These are phyloP conservation scores for Cyclotella baltica DNA, from an alignment of 108 stramenopile genomes.

Conservation along the genomic window DNA sequence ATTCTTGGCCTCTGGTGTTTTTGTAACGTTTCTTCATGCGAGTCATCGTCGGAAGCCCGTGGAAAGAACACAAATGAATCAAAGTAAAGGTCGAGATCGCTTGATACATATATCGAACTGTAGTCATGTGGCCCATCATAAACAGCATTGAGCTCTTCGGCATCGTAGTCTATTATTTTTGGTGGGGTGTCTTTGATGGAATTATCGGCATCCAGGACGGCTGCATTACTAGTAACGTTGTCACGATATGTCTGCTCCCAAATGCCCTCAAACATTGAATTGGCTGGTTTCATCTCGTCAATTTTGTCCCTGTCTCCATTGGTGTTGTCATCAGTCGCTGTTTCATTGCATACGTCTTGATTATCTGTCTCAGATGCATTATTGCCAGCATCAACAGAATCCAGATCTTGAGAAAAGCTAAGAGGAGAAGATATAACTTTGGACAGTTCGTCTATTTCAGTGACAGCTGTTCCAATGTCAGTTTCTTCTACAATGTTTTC, in stretches of 20 bases:
- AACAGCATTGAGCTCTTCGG: constrained; percentile 62
- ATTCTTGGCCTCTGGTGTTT: constrained; percentile 34
- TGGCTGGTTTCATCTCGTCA: constrained; percentile 3
- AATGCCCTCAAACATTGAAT: constrained; percentile 39
- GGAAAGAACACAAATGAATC: constrained; percentile 74
- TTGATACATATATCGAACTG: constrained; percentile 51
- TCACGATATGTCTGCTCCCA: constrained; percentile 52
- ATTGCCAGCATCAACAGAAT: not conserved
- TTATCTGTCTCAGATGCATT: not conserved
- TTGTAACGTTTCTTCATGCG: not conserved
- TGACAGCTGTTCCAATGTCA: no score
- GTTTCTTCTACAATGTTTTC: not conserved
- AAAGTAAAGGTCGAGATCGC: constrained; percentile 80
- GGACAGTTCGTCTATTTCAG: not conserved
- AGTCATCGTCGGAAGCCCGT: constrained; percentile 14
- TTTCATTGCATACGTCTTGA: not conserved
- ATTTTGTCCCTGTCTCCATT: not conserved
- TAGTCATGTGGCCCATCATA: constrained; percentile 73
- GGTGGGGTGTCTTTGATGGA: not conserved
- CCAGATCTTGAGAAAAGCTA: not conserved
- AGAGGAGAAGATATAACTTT: not conserved
- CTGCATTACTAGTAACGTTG: constrained; percentile 10
- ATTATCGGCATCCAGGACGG: constrained; percentile 1
- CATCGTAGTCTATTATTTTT: constrained; percentile 39
- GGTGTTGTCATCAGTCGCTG: not conserved